Percentiles rank a stretch among this genome's conserved stretches.
phyloP scores from a whole-genome alignment of 495 filamentous ascomycete species.

The Echria macrotheca region DNA sequence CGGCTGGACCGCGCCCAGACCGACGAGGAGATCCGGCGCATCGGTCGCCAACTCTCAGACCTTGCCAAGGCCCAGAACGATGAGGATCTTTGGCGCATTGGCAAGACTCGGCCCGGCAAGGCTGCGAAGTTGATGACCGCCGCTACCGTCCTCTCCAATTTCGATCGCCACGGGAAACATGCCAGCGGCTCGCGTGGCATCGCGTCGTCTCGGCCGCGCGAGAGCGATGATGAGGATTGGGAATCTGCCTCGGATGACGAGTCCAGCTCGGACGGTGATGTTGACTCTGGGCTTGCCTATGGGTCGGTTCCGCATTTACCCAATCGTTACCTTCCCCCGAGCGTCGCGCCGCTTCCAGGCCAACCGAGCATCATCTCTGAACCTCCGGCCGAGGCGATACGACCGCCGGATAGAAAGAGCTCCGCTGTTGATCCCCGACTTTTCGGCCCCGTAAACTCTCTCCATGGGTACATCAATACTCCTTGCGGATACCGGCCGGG shows the following conservation, averaged over 20 bases:
- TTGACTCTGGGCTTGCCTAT: constrained; percentile 43
- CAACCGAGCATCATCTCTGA: constrained; percentile 21
- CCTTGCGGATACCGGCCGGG: constrained; percentile 43
- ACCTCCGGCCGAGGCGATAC: constrained; percentile 23
- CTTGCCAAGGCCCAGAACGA: constrained; percentile 39
- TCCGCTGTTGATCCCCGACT: constrained; percentile 47
- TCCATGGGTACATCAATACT: constrained; percentile 44
- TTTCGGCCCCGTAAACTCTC: constrained; percentile 50
- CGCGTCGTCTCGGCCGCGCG: constrained; percentile 33
- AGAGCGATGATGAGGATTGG: constrained; percentile 37
- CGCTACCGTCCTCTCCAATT: constrained; percentile 31
- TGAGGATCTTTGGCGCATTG: constrained; percentile 36
- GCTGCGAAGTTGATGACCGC: constrained; percentile 32
- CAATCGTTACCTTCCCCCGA: constrained; percentile 20
- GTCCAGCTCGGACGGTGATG: constrained; percentile 34
- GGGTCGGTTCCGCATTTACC: constrained; percentile 32
- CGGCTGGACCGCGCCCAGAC: constrained; percentile 31
- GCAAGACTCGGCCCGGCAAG: constrained; percentile 26
- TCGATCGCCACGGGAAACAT: constrained; percentile 30
- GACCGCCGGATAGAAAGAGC: constrained; percentile 35
- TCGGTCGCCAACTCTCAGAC: constrained; percentile 42
- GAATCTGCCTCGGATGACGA: constrained; percentile 41
- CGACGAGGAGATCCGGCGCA: constrained; percentile 45
- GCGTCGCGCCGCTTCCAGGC: constrained; percentile 3
- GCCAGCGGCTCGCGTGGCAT: constrained; percentile 26